Base-by-base conservation (phyloP, 257 asterid species). In the Mitragyna speciosa region DNA sequence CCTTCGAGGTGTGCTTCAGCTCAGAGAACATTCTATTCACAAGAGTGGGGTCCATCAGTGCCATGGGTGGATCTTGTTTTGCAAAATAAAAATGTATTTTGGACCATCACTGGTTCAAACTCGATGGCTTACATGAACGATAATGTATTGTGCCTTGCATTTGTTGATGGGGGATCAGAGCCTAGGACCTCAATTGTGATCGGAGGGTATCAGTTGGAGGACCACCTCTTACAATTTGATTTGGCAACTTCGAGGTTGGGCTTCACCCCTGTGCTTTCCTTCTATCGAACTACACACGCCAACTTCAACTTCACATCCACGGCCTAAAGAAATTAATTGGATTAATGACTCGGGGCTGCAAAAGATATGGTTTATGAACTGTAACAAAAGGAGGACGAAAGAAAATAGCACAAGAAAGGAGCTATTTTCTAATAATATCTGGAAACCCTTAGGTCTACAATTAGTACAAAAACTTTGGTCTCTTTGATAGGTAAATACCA, bases 231-330 rank as follows among this genome's bases (percentile, higher is more conserved):
- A 81, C 92, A 92, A 78, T 90, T 92, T 47, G 97, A 92, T 86
- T 49, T 90, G 88, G 94, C 89, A 26, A 85, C 82, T 33, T 88
- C 92, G 0, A 87, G 92, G 63, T 26, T 90, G 71, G 95, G 97
- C 8, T 92, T 92, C 78, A 88, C 88, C 69, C 78, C 82, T 0
- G 73, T 90, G 43, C 82, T 90, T 3, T 58, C 85, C 49, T 90
- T 90, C 0, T 31, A 82, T 30, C 79, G 47, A 69, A 90, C 97
- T 19, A 90, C 92, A 1, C 90, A 95, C 72, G 90, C 92, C 59
- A 92, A 92, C 81, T 92, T 90, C 84, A 90, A 92, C 83, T 92
- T 92, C 90, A 90, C 97, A 0, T 78, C 95, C 72, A 82, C 30
- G 70, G 84, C 84, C 28, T 78, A n/a, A n/a, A n/a, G n/a, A n/a